Conservation (phyloP, 2,329 filamentous ascomycete species). For the Catunica adiposa region DNA sequence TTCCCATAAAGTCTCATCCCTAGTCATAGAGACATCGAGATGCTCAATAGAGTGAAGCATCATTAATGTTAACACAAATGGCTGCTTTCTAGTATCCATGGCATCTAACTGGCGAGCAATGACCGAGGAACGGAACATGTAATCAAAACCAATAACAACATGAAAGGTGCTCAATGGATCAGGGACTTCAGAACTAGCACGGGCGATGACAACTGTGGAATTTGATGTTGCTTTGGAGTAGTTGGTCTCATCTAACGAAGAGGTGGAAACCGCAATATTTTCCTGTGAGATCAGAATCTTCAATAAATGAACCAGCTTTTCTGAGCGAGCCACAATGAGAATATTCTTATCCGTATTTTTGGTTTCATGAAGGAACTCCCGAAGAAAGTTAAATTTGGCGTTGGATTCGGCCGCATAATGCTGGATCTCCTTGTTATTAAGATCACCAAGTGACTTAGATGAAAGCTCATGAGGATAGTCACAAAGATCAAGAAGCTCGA, state of each 20-base stretch:
- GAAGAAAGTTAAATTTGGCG: slow-evolving; percentile 43
- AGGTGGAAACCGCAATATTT: slow-evolving; percentile 22
- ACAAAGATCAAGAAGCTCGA: slow-evolving; percentile 35
- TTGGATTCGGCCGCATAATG: slow-evolving; percentile 41
- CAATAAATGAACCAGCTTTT: slow-evolving; percentile 34
- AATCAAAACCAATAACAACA: slow-evolving; percentile 37
- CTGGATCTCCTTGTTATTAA: slow-evolving; percentile 28
- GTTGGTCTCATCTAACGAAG: slow-evolving; percentile 19
- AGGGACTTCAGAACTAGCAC: slow-evolving; percentile 24
- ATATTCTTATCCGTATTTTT: slow-evolving; percentile 29
- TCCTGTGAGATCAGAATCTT: slow-evolving; percentile 30
- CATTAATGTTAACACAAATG: slow-evolving; percentile 33
- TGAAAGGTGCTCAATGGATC: slow-evolving; percentile 28
- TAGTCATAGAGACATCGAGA: slow-evolving; percentile 30
- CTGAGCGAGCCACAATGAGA: slow-evolving; percentile 36
- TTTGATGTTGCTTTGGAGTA: slow-evolving; percentile 21
- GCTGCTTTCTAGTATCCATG: slow-evolving; percentile 20
- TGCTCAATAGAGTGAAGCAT: slow-evolving; percentile 39
- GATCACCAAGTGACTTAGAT: slow-evolving; percentile 24
- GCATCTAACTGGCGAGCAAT: slow-evolving; percentile 17
- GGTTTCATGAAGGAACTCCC: slow-evolving; percentile 34
- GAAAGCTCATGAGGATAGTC: slow-evolving; percentile 39
- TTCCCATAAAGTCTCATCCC: slow-evolving; percentile 25
- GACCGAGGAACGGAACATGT: slow-evolving; percentile 28
- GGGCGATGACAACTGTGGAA: slow-evolving; percentile 28